Base-by-base conservation (phyloP, 306 rosid species). In the Mimosa pudica region DNA sequence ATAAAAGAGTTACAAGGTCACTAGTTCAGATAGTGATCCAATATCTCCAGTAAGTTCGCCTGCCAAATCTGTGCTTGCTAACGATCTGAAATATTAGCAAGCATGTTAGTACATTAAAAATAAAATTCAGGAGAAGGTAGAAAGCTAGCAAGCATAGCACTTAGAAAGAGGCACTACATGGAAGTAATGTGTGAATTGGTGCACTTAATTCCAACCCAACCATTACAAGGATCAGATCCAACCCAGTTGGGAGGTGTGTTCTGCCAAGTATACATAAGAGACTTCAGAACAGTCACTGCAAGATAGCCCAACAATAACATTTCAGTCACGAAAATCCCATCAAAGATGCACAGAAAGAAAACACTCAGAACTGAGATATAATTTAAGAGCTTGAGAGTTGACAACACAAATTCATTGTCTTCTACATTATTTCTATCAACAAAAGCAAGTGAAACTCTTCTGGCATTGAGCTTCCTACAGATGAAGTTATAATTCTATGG, bases 161-260 rank as follows among this genome's bases (percentile, higher is more conserved):
- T 32, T 2, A 61, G 65, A 45, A 77, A 51, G 64, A 85, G 71
- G 41, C 74, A 10, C 35, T 87, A 89, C 93, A 87, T 80, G 54
- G 91, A 85, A 41, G 84, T 82, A 47, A 87, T 82, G 32, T 64
- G 87, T 24, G 87, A 75, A 51, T 78, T 64, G 54, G n/a, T 58
- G 79, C 91, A 87, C 67, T 33, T 73, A 49, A 87, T 82, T 57
- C 91, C 93, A 1, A 47, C 88, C 93, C 93, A 89, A 38, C 0
- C 52, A 45, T 61, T 73, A 73, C 91, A 87, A 57, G 93, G 90
- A 84, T 89, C 87, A 0, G 42, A n/a, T 46, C 72, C 76, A 58
- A 3, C 36, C 91, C 91, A 87, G 74, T 11, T 70, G 32, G 87
- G 86, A 48, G 91, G 88, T 5, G 61, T 71, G 63, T 83, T 84